A percentile compares a stretch with the other conserved stretches of the same genome.
These are phyloP conservation scores for Daucus carota DNA, from an alignment of 129 eudicot species.

Conservation along the genomic window DH1_v3.0 NC_030381.2:35174501-35175000, in stretches of 20 bases:
- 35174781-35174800: constrained; percentile 92
- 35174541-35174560: not conserved
- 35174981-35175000: not conserved
- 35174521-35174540: constrained; percentile 69
- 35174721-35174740: not conserved
- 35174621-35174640: constrained; percentile 4
- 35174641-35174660: constrained; percentile 58
- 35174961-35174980: constrained; percentile 78
- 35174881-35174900: constrained; percentile 99
- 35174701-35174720: constrained; percentile 8
- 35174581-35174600: not conserved
- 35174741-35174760: not conserved
- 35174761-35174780: constrained; percentile 33
- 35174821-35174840: constrained; percentile 98
- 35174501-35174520: constrained; percentile 93
- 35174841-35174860: constrained; percentile 98
- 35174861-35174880: constrained; percentile 94
- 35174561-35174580: not conserved
- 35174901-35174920: constrained; percentile 97
- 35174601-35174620: not conserved
- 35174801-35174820: constrained; percentile 98
- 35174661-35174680: constrained; percentile 97
- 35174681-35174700: constrained; percentile 44
- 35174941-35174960: constrained; percentile 96
- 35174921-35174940: constrained; percentile 99